Percentiles rank a stretch among this genome's conserved stretches.
These are phyloP conservation scores for Perkinsus olseni DNA, from an alignment of 169 alveolate genomes.

Conservation along the genomic window DNA sequence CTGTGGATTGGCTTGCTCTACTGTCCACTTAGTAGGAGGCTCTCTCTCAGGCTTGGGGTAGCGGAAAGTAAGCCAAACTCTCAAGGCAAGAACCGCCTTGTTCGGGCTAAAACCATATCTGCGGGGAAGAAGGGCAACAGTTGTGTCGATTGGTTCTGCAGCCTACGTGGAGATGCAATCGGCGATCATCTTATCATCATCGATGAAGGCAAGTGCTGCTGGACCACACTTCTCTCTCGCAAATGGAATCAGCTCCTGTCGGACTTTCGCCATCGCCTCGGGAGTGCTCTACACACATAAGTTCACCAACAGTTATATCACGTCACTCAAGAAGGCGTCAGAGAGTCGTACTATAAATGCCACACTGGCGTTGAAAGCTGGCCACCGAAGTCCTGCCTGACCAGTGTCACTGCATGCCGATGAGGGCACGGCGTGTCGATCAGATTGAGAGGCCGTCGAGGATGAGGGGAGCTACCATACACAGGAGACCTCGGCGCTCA, in stretches of 20 bases:
- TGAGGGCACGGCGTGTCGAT: too few relatives aligned
- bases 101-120: background rate
- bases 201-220: background rate
- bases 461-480: too few relatives aligned
- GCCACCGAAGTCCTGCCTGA: too few relatives aligned
- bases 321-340: too few relatives aligned
- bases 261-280: background rate
- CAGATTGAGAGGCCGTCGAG: too few relatives aligned
- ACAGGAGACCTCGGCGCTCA: too few relatives aligned
- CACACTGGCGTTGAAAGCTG: too few relatives aligned
- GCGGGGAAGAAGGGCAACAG: background rate
- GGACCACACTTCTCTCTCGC: background rate
- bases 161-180: background rate
- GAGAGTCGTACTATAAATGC: too few relatives aligned
- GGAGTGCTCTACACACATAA: background rate
- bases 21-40: background rate
- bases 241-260: background rate
- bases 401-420: too few relatives aligned
- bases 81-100: background rate
- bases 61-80: background rate
- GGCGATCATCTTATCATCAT: background rate
- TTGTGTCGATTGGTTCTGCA: too few relatives aligned
- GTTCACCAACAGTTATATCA: too few relatives aligned
- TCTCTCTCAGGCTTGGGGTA: background rate
- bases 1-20: background rate